Base-by-base conservation (phyloP, 306 rosid species). In the Castanea mollissima region DNA sequence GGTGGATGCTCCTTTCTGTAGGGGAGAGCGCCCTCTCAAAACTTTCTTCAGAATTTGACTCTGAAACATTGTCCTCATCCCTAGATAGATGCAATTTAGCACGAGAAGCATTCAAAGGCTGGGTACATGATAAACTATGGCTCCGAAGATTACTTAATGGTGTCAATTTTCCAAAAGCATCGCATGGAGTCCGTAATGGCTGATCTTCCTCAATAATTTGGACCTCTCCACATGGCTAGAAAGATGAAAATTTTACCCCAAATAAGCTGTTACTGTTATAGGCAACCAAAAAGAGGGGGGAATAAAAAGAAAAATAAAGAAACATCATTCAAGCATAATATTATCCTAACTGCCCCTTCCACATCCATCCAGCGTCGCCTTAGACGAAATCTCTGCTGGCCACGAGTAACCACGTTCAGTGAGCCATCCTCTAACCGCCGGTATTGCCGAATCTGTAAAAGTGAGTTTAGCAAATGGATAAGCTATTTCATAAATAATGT, bases 191-290 rank as follows among this genome's bases (percentile, higher is more conserved):
- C 87, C 93, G 86, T 55, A 80, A 76, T 25, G 99, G 94, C 74
- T 83, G 74, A 86, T 90, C 99, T 89, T 95, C 99, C 84, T 91
- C 86, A 70, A 91, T 95, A 82, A 95, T 86, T 87, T 95, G 96
- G 75, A 95, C 85, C 86, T 95, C 99, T 80, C 97, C 98, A 56
- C 85, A 87, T 75, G 98, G 94, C 99, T 93, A 83, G 58, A 71
- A 76, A 75, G 27, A 78, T 49, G 62, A 82, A 85, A 78, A 73
- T 23, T 49, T 78, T 62, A 75, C 38, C 58, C n/a, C 35, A 72
- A 59, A 79, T 86, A 38, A 84, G 88, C 55, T 65, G 76, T 57
- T 62, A 46, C 62, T 67, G 31, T 67, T 77, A 83, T 34, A 59
- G 56, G 79, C 59, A 72, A 82, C 65, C 25, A 60, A 41, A 62